Percentiles rank a stretch among this genome's conserved stretches.
These are phyloP conservation scores for Paradendryphiella salina DNA, from an alignment of 2,329 filamentous ascomycete species.

Conservation along the genomic window DNA sequence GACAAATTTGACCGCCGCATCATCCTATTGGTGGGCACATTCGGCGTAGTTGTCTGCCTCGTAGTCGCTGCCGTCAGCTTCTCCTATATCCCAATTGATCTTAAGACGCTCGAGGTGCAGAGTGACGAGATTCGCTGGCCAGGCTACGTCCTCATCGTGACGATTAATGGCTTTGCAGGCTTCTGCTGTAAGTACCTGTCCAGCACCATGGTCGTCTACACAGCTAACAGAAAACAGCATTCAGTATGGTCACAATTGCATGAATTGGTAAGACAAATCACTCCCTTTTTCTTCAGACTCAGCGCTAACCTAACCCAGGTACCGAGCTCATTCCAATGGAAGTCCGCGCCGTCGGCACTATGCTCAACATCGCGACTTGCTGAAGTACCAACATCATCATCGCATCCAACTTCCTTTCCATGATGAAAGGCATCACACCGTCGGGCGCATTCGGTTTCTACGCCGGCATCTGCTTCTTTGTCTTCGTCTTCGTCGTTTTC, in stretches of 20 bases:
- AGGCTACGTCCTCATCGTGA: conserved; percentile 43
- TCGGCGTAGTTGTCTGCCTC: conserved; percentile 75
- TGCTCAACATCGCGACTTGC: conserved; percentile 40
- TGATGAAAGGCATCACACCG: conserved; percentile 48
- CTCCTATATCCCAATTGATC: conserved; percentile 59
- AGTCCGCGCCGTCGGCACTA: conserved; percentile 46
- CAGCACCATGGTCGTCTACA: no score
- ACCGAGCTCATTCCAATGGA: conserved; percentile 47
- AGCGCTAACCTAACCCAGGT: no score
- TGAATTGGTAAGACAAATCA: no score
- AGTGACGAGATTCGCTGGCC: conserved; percentile 38
- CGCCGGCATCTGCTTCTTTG: conserved; percentile 42
- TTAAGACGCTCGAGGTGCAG: conserved; percentile 40
- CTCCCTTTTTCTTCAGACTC: no score
- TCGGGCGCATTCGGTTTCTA: conserved; percentile 48
- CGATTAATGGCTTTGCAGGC: conserved; percentile 45
- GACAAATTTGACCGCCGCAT: conserved; percentile 77
- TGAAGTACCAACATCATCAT: conserved; percentile 46
- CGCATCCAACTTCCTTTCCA: conserved; percentile 45
- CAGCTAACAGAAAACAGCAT: no score
- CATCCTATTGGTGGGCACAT: conserved; percentile 53
- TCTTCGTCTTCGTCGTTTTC: conserved; percentile 43
- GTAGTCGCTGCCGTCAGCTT: conserved; percentile 75
- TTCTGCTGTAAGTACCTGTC: conserved; percentile 25
- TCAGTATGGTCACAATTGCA: no score